Conservation (phyloP, 2,329 filamentous ascomycete genomes). For the Phialophora verrucosa region DNA sequence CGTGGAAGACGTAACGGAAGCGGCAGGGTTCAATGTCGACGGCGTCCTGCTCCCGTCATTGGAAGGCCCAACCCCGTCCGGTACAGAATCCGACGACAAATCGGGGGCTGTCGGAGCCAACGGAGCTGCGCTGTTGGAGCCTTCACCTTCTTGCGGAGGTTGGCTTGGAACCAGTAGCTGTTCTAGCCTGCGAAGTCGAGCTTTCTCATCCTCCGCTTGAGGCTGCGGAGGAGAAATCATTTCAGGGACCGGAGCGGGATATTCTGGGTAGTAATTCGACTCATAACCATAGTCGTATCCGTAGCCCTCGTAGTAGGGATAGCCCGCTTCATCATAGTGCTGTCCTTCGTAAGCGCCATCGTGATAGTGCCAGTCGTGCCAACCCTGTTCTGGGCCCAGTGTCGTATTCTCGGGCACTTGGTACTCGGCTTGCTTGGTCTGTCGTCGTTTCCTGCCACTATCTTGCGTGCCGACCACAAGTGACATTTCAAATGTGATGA, state of each 20-base stretch:
- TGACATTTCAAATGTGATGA: conserved; percentile 86
- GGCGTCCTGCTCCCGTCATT: conserved; percentile 41
- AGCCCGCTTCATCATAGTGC: conserved; percentile 36
- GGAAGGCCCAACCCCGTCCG: conserved; percentile 46
- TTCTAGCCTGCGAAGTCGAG: conserved; percentile 77
- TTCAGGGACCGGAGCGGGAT: conserved; percentile 19
- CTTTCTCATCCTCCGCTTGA: conserved; percentile 77
- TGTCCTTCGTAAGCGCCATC: conserved; percentile 31
- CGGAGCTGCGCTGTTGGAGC: conserved; percentile 49
- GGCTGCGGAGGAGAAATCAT: conserved; percentile 53
- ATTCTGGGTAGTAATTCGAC: conserved; percentile 18
- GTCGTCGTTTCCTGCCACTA: conserved; percentile 57
- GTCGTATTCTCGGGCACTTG: conserved; percentile 7
- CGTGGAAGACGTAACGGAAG: conserved; percentile 38
- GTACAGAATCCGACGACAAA: conserved; percentile 48
- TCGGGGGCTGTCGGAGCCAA: conserved; percentile 53
- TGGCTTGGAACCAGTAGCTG: conserved; percentile 79
- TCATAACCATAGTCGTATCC: conserved; percentile 27
- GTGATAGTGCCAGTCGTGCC: conserved; percentile 25
- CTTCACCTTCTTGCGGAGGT: conserved; percentile 63
- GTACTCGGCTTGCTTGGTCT: conserved; percentile 29
- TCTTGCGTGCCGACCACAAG: conserved; percentile 86
- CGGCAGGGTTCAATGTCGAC: conserved; percentile 30
- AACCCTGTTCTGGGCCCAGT: conserved; percentile 23
- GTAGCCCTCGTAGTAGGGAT: conserved; percentile 33